These are phyloP conservation scores for Clonostachys rhizophaga DNA, from an alignment of 2,329 filamentous ascomycete species.

Conservation along the genomic window DNA sequence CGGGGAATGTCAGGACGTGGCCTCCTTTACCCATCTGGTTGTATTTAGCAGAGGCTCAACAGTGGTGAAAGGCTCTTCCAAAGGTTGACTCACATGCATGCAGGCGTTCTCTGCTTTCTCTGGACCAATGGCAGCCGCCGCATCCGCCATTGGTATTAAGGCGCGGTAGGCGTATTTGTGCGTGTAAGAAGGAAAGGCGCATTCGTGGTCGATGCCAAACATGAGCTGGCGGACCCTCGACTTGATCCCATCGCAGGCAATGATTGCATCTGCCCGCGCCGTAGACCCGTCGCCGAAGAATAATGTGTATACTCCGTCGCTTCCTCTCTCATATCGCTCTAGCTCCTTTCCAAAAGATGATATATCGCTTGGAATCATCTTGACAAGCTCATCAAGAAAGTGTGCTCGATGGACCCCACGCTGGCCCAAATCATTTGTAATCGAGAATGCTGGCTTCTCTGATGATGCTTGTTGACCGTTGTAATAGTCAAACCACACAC, in stretches of 20 bases:
- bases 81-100: constrained; percentile 11
- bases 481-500: constrained; percentile 6
- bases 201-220: too few species aligned
- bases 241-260: constrained; percentile 65
- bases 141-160: constrained; percentile 41
- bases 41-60: too few species aligned
- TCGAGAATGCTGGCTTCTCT: too few species aligned
- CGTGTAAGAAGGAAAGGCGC: constrained; percentile 30
- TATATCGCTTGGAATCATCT: constrained; percentile 3
- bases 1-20: constrained; percentile 55
- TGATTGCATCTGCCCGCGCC: constrained; percentile 30
- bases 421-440: constrained; percentile 11
- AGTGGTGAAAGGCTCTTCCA: too few species aligned
- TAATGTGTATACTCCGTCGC: background rate
- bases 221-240: constrained; percentile 36
- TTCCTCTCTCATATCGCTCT: background rate
- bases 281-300: constrained; percentile 25
- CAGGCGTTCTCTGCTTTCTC: constrained; percentile 19
- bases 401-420: constrained; percentile 8
- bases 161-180: constrained; percentile 55
- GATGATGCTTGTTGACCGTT: constrained; percentile 10
- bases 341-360: constrained; percentile 5
- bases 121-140: constrained; percentile 39
- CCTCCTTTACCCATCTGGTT: constrained; percentile 36
- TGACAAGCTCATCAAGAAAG: constrained; percentile 7